phyloP scores from a whole-genome alignment of 306 rosid species.

The Gynostemma pentaphyllum region DNA sequence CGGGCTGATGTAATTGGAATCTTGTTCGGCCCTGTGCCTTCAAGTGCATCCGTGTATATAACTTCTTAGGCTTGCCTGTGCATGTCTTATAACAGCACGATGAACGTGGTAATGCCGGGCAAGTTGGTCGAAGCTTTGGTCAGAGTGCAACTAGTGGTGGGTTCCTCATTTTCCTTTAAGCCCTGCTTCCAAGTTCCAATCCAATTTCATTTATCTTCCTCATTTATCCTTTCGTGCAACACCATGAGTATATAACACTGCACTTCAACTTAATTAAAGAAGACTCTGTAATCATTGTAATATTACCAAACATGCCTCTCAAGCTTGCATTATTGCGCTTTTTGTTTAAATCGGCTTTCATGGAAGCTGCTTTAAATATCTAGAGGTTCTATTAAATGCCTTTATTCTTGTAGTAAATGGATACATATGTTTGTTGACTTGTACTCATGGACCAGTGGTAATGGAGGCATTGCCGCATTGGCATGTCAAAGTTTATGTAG shows the following conservation, averaged over 20 bases:
- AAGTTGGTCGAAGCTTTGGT: conserved; percentile 40
- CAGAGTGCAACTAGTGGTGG: conserved; percentile 44
- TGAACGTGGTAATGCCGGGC: conserved; percentile 40
- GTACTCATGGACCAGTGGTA: not conserved
- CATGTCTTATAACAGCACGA: conserved; percentile 70
- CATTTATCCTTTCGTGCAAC: not conserved
- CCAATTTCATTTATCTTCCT: not conserved
- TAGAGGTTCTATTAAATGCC: not conserved
- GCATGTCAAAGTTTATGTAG: no score
- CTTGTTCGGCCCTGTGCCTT: conserved; percentile 42
- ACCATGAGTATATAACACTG: not conserved
- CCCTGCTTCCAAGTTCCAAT: not conserved
- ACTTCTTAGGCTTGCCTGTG: conserved; percentile 60
- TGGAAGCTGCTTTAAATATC: not conserved
- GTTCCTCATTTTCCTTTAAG: conserved; percentile 14
- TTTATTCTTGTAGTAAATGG: not conserved
- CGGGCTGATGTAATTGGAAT: conserved; percentile 39
- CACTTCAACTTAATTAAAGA: no score
- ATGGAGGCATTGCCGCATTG: not conserved
- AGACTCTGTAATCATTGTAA: not conserved
- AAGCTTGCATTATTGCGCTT: not conserved
- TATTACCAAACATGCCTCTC: not conserved
- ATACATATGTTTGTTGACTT: not conserved
- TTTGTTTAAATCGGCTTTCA: not conserved
- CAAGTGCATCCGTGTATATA: conserved; percentile 40